These are phyloP conservation scores for Neurospora sp. DNA, from an alignment of 495 filamentous ascomycete genomes.

Conservation along the genomic window DNA sequence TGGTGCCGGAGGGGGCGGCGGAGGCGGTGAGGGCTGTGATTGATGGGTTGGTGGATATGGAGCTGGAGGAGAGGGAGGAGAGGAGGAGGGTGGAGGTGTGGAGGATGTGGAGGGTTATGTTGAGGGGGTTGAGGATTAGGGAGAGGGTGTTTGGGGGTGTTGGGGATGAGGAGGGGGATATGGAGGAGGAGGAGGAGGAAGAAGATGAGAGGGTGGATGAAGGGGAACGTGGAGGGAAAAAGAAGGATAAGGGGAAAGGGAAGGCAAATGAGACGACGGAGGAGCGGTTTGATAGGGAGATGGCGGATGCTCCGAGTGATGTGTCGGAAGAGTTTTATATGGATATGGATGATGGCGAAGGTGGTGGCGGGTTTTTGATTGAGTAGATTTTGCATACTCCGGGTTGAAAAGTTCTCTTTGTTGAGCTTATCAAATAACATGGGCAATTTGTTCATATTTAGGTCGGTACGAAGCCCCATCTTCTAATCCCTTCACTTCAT, in stretches of 20 bases:
- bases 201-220: background rate
- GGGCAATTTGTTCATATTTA: background rate
- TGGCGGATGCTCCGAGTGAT: slow-evolving; percentile 10
- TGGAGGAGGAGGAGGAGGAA: slow-evolving; percentile 21
- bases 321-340: slow-evolving; percentile 18
- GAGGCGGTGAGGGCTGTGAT: slow-evolving; percentile 66
- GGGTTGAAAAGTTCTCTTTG: background rate
- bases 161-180: slow-evolving; percentile 27
- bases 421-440: background rate
- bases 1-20: slow-evolving; percentile 58
- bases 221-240: slow-evolving; percentile 21
- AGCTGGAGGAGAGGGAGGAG: slow-evolving; percentile 46
- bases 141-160: slow-evolving; percentile 56
- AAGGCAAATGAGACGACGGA: slow-evolving; percentile 5
- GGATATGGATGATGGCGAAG: slow-evolving; percentile 20
- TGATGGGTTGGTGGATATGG: slow-evolving; percentile 50
- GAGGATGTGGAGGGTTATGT: slow-evolving; percentile 64
- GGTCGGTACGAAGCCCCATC: background rate
- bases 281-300: slow-evolving; percentile 10
- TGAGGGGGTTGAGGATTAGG: slow-evolving; percentile 65
- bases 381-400: slow-evolving; percentile 7
- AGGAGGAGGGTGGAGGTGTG: slow-evolving; percentile 47
- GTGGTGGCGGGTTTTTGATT: slow-evolving; percentile 23
- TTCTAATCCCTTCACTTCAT: background rate
- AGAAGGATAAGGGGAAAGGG: slow-evolving; percentile 18